Conservation (phyloP, 2,329 filamentous ascomycete genomes). For the Podosphaera leucotricha region DNA sequence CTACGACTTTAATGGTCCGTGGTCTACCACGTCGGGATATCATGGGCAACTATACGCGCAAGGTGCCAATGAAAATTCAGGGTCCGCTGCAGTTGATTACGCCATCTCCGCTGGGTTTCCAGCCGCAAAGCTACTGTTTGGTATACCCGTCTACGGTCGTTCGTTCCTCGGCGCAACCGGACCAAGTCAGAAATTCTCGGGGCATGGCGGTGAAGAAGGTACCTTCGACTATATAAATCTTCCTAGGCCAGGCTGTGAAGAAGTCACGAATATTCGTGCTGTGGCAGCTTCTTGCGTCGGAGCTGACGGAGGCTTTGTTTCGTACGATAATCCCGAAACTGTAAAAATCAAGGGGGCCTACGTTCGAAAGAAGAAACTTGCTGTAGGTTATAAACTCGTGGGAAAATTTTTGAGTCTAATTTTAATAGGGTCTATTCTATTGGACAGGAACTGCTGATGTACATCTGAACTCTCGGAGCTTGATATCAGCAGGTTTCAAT, state of each 20-base stretch:
- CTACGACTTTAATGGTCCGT: conserved; percentile 56
- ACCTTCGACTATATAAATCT: conserved; percentile 53
- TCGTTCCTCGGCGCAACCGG: conserved; percentile 45
- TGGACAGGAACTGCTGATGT: conserved; percentile 58
- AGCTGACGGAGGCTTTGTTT: conserved; percentile 53
- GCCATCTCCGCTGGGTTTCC: conserved; percentile 42
- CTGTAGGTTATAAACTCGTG: conserved; percentile 18
- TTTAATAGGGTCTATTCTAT: conserved; percentile 46
- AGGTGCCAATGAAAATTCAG: conserved; percentile 32
- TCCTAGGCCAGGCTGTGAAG: conserved; percentile 35
- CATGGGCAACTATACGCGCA: conserved; percentile 52
- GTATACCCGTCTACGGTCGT: conserved; percentile 52
- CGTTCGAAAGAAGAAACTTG: conserved; percentile 46
- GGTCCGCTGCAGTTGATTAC: conserved; percentile 41
- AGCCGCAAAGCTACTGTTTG: conserved; percentile 47
- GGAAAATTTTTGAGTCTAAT: conserved; percentile 1
- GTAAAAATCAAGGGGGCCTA: conserved; percentile 53
- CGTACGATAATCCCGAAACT: conserved; percentile 57
- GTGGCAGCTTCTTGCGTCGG: conserved; percentile 51
- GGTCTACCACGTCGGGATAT: conserved; percentile 44
- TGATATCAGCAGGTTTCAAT: conserved; percentile 34
- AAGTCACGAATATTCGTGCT: conserved; percentile 40
- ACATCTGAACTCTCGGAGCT: conserved; percentile 29
- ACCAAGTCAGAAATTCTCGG: conserved; percentile 36
- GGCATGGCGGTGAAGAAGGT: conserved; percentile 36